Percentiles rank a stretch among this genome's conserved stretches.
Conservation (phyloP, 768 basidiomycete genomes). For the button mushroom (Agaricus bisporus) region DNA sequence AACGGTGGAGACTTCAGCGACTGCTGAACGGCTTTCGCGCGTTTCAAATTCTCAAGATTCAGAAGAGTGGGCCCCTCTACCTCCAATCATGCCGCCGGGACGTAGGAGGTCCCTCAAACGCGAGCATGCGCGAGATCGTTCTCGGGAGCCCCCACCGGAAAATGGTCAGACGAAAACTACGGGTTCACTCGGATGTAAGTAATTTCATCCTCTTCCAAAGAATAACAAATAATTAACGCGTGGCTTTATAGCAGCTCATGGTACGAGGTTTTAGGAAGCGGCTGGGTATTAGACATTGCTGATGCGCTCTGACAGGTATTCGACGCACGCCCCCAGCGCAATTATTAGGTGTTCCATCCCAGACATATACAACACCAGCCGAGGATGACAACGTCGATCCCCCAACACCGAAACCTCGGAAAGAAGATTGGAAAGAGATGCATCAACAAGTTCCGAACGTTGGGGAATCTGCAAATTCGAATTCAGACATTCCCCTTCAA, state of each 20-base stretch:
- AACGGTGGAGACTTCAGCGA: neutral
- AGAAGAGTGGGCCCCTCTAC: neutral
- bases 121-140: neutral
- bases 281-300: constrained; percentile 4
- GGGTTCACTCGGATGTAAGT: neutral
- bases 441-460: neutral
- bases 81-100: constrained; percentile 2
- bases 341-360: neutral
- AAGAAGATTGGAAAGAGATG: neutral
- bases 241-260: constrained; percentile 1
- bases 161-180: neutral
- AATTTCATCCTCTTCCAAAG: neutral
- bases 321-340: neutral
- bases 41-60: neutral
- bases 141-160: neutral
- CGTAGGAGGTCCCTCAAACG: constrained; percentile 5
- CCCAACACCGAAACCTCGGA: neutral
- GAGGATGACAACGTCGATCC: neutral
- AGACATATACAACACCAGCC: neutral
- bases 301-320: constrained; percentile 7
- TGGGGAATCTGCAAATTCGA: constrained; percentile 5
- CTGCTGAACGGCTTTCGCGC: neutral
- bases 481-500: neutral
- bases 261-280: constrained; percentile 7
- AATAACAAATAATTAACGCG: neutral